Evolutionary conservation across 352 stramenopile genomes (phyloP).

Genomic region (Phytophthora meadii): DNA sequence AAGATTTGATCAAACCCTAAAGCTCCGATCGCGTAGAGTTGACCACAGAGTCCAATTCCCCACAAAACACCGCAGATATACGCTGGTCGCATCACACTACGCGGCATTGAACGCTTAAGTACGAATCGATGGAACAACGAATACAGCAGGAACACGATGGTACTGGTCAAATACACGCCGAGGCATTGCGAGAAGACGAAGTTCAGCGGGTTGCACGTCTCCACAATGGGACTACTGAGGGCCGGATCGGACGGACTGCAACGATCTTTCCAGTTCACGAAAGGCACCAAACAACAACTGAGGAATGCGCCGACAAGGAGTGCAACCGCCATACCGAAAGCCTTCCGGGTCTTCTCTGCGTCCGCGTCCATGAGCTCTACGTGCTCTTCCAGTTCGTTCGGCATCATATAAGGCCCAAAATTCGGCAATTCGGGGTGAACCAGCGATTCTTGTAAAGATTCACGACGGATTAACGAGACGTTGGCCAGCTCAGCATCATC

Average conservation of each 20-base stretch:
- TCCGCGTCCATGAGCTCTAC: constrained; percentile 53
- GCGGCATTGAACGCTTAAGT: constrained; percentile 77
- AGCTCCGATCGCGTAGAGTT: constrained; percentile 76
- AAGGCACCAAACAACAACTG: constrained; percentile 81
- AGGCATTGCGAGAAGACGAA: constrained; percentile 89
- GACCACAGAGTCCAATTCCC: constrained; percentile 68
- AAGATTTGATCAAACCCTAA: too few relatives aligned
- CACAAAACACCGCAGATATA: constrained; percentile 85
- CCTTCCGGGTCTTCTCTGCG: constrained; percentile 65
- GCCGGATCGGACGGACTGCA: constrained; percentile 49
- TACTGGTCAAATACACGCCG: constrained; percentile 84
- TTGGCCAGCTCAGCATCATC: constrained; percentile 17
- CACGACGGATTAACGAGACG: constrained; percentile 28
- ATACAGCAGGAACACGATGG: constrained; percentile 79
- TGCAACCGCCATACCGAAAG: constrained; percentile 68
- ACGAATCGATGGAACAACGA: constrained; percentile 81
- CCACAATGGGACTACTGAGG: constrained; percentile 39
- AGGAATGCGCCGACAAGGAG: constrained; percentile 75
- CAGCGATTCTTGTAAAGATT: constrained; percentile 64
- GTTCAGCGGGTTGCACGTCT: constrained; percentile 81
- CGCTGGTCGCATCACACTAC: constrained; percentile 80
- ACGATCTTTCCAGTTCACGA: constrained; percentile 73
- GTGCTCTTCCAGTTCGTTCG: constrained; percentile 66
- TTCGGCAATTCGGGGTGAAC: too few relatives aligned
- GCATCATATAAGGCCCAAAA: constrained; percentile 81